phyloP scores from a whole-genome alignment of 1,284 basidiomycete species.

The Earliella scabrosa region DNA sequence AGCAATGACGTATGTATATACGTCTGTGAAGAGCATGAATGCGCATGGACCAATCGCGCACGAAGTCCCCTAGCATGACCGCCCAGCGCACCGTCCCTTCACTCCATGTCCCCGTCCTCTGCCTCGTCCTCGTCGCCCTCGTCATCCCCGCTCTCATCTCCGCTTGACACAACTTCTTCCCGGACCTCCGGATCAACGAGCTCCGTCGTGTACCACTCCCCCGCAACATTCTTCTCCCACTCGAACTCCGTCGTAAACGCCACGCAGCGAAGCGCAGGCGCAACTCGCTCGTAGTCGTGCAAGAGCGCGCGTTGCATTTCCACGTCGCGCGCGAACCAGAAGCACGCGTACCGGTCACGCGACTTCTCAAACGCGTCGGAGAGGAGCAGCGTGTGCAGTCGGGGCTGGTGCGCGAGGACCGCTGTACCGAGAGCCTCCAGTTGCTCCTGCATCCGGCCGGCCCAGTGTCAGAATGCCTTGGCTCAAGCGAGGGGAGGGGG shows the following conservation, averaged over 20 bases:
- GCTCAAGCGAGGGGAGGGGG: neutral
- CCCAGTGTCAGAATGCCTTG: neutral
- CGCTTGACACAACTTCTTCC: neutral
- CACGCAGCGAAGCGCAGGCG: slow-evolving; percentile 5
- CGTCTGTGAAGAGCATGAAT: too few relatives aligned
- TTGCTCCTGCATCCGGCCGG: neutral
- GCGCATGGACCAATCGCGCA: too few relatives aligned
- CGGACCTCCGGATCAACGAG: neutral
- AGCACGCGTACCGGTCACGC: neutral
- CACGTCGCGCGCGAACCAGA: slow-evolving; percentile 9
- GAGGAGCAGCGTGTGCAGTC: slow-evolving; percentile 9
- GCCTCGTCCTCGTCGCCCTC: neutral
- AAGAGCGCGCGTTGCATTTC: slow-evolving; percentile 6
- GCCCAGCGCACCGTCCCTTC: too few relatives aligned
- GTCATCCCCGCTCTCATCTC: neutral
- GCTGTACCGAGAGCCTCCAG: neutral
- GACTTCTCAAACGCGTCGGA: slow-evolving; percentile 1
- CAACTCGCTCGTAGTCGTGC: neutral
- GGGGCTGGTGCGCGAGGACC: neutral
- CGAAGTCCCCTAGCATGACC: too few relatives aligned
- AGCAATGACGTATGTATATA: too few relatives aligned
- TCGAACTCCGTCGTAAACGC: slow-evolving; percentile 18
- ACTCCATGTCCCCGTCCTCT: too few relatives aligned
- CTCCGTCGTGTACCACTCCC: slow-evolving; percentile 7
- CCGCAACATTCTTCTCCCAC: slow-evolving; percentile 14